Evolutionary conservation across 2,329 filamentous ascomycete species (phyloP).

Genomic region (Botrytis galanthina): DNA sequence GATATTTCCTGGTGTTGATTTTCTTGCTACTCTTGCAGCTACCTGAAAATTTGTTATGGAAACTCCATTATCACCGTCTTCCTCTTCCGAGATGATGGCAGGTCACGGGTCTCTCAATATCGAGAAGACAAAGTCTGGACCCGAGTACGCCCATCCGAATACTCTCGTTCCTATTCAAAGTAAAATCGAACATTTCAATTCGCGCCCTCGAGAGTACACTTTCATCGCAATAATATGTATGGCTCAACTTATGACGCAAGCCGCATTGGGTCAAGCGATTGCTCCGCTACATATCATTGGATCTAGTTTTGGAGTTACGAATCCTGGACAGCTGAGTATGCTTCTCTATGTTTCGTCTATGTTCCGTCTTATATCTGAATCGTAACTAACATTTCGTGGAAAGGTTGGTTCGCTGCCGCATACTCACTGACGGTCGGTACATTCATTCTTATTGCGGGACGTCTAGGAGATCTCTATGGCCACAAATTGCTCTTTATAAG

Average conservation of each 20-base stretch:
- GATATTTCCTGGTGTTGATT: not conserved
- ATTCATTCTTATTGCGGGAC: constrained; percentile 52
- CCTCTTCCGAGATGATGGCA: not conserved
- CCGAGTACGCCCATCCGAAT: not conserved
- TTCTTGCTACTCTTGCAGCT: not conserved
- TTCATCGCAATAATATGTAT: constrained; percentile 47
- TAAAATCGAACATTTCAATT: constrained; percentile 19
- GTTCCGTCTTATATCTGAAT: too few relatives aligned
- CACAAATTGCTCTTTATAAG: constrained; percentile 48
- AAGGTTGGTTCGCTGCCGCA: constrained; percentile 55
- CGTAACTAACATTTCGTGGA: not conserved
- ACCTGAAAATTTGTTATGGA: not conserved
- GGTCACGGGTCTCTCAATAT: not conserved
- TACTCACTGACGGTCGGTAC: constrained; percentile 56
- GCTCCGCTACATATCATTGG: constrained; percentile 51
- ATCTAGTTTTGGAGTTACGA: constrained; percentile 45
- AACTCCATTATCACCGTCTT: not conserved
- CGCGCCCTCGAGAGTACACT: constrained; percentile 37
- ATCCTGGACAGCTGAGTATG: constrained; percentile 42
- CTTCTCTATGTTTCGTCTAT: not conserved
- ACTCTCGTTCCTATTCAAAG: constrained; percentile 21
- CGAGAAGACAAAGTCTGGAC: constrained; percentile 2
- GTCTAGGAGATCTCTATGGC: constrained; percentile 53
- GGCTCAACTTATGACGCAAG: constrained; percentile 49
- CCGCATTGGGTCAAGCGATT: constrained; percentile 48